These are phyloP conservation scores for Miamiensis avidus DNA, from an alignment of 169 alveolate genomes.

Conservation along the genomic window DNA sequence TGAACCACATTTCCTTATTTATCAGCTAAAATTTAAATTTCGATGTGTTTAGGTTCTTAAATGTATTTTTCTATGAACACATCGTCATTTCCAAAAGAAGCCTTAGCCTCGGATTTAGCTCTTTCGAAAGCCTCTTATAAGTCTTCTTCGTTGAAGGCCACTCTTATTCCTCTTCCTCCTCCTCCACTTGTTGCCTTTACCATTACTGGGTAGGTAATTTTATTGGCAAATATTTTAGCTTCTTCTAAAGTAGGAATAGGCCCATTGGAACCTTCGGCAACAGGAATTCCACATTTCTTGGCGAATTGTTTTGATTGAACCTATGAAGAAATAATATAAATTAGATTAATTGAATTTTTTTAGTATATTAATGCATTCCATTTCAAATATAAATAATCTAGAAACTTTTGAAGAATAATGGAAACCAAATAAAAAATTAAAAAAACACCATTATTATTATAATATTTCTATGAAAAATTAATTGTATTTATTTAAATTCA, in stretches of 20 bases:
- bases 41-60: slow-evolving; percentile 87
- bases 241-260: slow-evolving; percentile 36
- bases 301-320: neutral
- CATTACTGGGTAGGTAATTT: slow-evolving; percentile 95
- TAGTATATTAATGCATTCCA: too few species aligned
- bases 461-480: too few species aligned
- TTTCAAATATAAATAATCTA: too few species aligned
- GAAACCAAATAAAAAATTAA: neutral
- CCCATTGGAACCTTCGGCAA: neutral
- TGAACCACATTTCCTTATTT: slow-evolving; percentile 86
- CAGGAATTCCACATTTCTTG: neutral
- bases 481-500: neutral
- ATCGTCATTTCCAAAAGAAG: slow-evolving; percentile 65
- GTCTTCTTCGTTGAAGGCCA: slow-evolving; percentile 69
- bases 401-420: too few species aligned
- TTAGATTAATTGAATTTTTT: too few species aligned
- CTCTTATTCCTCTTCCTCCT: slow-evolving; percentile 96
- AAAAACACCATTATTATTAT: too few species aligned
- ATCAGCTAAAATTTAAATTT: slow-evolving; percentile 92
- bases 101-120: slow-evolving; percentile 60
- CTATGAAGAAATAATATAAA: too few species aligned
- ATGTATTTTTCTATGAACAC: slow-evolving; percentile 62
- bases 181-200: slow-evolving; percentile 97
- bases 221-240: slow-evolving; percentile 77
- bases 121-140: slow-evolving; percentile 51